Base-by-base conservation (phyloP, 345 rosid species). In the Angophora floribunda region DNA sequence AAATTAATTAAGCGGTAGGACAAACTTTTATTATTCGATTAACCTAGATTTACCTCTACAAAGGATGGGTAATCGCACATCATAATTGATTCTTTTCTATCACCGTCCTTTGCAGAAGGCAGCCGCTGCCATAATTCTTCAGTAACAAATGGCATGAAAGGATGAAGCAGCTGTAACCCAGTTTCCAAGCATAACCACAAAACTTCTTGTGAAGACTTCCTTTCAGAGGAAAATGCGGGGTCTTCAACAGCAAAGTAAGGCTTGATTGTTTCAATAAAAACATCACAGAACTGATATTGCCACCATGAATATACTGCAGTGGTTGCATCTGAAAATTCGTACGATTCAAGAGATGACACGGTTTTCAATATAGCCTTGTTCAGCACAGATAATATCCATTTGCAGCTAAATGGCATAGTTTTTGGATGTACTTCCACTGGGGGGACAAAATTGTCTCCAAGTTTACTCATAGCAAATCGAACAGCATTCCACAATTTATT, bases 401-500 rank as follows among this genome's bases (percentile, higher is more conserved):
- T 92, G 96, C 99, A 98, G 91, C 96, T 93, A 89, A 95, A 96
- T 21, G 98, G 97, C 94, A 95, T 89, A 65, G 91, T 89, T 65
- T 92, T 92, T 1, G 91, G 95, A 88, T 78, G 28, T 52, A 95
- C 88, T 53, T 51, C 90, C 80, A 50, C 86, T 41, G 94, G 97
- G 86, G 98, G 99, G 36, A 88, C 55, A 89, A 93, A 96, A 90
- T 90, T 93, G 86, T 93, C 92, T 10, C 96, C 97, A 88, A 98
- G 99, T 90, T 94, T 98, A 92, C 94, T 94, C 98, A 98, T 95
- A 21, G 98, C 98, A 91, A 96, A 98, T 79, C 98, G 96, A 91
- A 98, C 98, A 30, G 99, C 99, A 91, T 98, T 97, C 99, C 99
- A 97, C 63, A 98, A 89, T 89, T 98, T 98, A 91, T 98, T 98